Conservation (phyloP, 495 filamentous ascomycete species). For the Hyaloscypha finlandica region DNA sequence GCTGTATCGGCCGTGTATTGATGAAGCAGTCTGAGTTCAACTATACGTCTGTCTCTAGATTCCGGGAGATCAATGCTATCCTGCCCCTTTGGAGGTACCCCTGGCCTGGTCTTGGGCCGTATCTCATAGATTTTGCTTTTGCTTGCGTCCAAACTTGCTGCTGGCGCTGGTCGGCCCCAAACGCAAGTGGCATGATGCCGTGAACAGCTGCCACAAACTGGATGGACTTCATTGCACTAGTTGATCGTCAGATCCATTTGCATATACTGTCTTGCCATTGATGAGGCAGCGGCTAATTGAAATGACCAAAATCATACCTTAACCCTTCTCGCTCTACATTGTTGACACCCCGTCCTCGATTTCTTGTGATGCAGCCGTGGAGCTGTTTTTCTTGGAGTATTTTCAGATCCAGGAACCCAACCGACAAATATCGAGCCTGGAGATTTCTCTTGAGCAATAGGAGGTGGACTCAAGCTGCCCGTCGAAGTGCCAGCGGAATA, state of each 20-base stretch:
- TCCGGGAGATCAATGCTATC: conserved; percentile 32
- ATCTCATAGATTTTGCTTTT: conserved; percentile 1
- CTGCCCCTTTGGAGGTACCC: neutral
- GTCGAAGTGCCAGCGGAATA: too few species aligned
- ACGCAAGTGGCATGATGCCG: conserved; percentile 39
- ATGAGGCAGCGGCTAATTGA: too few species aligned
- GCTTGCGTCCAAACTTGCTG: neutral
- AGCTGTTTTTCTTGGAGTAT: conserved; percentile 2
- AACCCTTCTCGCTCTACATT: conserved; percentile 40
- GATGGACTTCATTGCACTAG: conserved; percentile 45
- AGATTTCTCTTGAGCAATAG: neutral
- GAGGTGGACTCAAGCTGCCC: neutral
- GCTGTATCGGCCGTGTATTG: conserved; percentile 37
- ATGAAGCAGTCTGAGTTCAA: conserved; percentile 40
- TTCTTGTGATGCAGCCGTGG: conserved; percentile 25
- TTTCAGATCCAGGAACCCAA: conserved; percentile 9
- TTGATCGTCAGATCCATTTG: neutral
- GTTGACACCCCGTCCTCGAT: conserved; percentile 36
- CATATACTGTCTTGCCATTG: too few species aligned
- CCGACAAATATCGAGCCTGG: conserved; percentile 9
- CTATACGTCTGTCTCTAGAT: conserved; percentile 35
- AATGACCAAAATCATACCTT: conserved; percentile 33
- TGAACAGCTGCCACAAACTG: conserved; percentile 40
- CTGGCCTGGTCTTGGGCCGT: neutral
- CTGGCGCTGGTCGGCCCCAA: conserved; percentile 23